These are phyloP conservation scores for Fusarium protoensiforme DNA, from an alignment of 2,329 filamentous ascomycete species.

Conservation along the genomic window DNA sequence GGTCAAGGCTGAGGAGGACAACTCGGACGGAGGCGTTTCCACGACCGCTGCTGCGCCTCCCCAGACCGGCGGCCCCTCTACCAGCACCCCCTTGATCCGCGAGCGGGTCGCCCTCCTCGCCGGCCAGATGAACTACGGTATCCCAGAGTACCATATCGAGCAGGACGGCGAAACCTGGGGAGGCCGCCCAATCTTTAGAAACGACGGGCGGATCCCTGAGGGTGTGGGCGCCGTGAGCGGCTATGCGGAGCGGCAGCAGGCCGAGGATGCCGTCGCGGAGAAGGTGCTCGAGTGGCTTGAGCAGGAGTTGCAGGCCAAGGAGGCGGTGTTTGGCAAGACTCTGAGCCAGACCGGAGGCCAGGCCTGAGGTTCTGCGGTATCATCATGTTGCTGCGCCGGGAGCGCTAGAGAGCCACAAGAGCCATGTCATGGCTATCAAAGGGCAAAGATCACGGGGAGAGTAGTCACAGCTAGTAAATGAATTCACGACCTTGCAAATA, in stretches of 20 bases:
- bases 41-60: neutral
- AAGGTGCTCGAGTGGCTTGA: slow-evolving; percentile 52
- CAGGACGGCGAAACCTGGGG: slow-evolving; percentile 47
- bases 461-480: neutral
- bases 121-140: slow-evolving; percentile 43
- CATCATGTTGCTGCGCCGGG: neutral
- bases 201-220: slow-evolving; percentile 44
- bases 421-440: neutral
- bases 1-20: slow-evolving; percentile 26
- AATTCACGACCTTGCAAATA: neutral
- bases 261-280: slow-evolving; percentile 54
- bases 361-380: neutral
- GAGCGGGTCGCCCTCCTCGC: slow-evolving; percentile 49
- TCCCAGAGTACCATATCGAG: slow-evolving; percentile 49
- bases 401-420: neutral
- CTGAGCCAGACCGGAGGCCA: neutral
- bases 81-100: slow-evolving; percentile 14
- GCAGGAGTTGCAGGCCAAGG: slow-evolving; percentile 30
- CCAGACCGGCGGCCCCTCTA: neutral
- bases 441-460: neutral
- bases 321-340: neutral
- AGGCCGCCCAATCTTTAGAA: slow-evolving; percentile 50
- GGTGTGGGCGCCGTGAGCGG: slow-evolving; percentile 48
- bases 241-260: slow-evolving; percentile 48
- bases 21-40: slow-evolving; percentile 15